Conservation (phyloP, 2,329 filamentous ascomycete species). For the Emydomyces testavorans region DNA sequence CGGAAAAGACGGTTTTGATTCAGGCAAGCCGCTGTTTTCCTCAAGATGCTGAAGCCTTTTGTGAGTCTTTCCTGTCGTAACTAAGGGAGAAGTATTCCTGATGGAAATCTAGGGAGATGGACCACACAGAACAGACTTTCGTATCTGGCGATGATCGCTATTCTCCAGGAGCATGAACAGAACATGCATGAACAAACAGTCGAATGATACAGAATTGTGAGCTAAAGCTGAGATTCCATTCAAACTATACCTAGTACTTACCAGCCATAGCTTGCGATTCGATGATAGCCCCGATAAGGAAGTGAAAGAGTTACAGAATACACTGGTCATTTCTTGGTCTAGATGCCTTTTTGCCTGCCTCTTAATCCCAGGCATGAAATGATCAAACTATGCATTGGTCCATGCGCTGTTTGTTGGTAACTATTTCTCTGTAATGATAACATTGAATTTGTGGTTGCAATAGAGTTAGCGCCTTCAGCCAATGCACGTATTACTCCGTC, state of each 20-base stretch:
- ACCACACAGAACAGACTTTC: slow-evolving; percentile 17
- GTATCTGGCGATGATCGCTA: slow-evolving; percentile 20
- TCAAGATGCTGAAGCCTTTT: slow-evolving; percentile 20
- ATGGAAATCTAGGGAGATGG: slow-evolving; percentile 18
- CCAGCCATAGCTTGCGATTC: no score
- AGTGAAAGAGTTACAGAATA: no score
- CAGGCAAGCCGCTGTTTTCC: slow-evolving; percentile 15
- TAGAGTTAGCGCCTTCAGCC: not conserved
- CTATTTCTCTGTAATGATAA: not conserved
- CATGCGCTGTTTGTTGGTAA: not conserved
- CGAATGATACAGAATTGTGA: no score
- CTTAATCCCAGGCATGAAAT: no score
- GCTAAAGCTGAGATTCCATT: no score
- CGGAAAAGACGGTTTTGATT: slow-evolving; percentile 19
- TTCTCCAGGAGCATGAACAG: not conserved
- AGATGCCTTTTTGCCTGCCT: no score
- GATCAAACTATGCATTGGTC: not conserved
- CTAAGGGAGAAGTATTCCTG: not conserved
- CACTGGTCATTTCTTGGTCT: no score
- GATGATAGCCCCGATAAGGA: no score
- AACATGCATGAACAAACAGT: no score
- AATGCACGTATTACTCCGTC: no score
- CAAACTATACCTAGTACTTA: no score
- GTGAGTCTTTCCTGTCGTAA: slow-evolving; percentile 16
- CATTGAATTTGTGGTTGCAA: not conserved